phyloP scores from a whole-genome alignment of 257 asterid genomes.

The Gardenia jasminoides region DNA sequence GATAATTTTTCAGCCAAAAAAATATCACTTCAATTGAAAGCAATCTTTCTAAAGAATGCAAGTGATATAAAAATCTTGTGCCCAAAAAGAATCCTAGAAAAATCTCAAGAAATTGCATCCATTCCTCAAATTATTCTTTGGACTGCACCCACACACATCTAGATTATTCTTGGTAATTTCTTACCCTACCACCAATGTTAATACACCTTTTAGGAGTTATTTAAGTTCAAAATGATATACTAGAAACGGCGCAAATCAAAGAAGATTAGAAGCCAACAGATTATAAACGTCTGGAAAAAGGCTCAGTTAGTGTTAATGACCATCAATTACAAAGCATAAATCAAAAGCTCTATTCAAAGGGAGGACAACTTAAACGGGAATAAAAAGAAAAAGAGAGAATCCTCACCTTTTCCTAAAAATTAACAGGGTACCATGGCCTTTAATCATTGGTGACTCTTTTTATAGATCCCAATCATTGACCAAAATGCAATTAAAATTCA shows the following conservation, averaged over 20 bases:
- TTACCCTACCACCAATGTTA: too few species aligned
- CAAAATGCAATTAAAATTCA: background rate
- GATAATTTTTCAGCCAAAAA: background rate
- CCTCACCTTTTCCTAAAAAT: too few species aligned
- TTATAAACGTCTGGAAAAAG: too few species aligned
- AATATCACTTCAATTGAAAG: background rate
- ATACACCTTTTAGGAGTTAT: too few species aligned
- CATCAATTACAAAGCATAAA: background rate
- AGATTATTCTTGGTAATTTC: too few species aligned
- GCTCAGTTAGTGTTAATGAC: too few species aligned
- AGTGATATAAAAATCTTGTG: background rate
- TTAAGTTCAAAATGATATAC: too few species aligned
- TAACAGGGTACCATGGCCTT: background rate
- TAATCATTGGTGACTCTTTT: background rate
- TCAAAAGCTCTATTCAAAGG: background rate
- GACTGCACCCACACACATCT: background rate
- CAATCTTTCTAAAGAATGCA: background rate
- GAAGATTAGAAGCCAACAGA: too few species aligned
- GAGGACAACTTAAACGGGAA: background rate
- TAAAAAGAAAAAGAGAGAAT: background rate
- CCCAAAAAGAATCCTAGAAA: background rate
- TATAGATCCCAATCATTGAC: background rate
- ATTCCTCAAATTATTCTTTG: background rate
- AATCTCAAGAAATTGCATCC: background rate
- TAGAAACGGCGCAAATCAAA: too few species aligned